A percentile compares a stretch with the other conserved stretches of the same genome.
phyloP scores from a whole-genome alignment of 1,284 basidiomycete species.

The Caloboletus inedulis region DNA sequence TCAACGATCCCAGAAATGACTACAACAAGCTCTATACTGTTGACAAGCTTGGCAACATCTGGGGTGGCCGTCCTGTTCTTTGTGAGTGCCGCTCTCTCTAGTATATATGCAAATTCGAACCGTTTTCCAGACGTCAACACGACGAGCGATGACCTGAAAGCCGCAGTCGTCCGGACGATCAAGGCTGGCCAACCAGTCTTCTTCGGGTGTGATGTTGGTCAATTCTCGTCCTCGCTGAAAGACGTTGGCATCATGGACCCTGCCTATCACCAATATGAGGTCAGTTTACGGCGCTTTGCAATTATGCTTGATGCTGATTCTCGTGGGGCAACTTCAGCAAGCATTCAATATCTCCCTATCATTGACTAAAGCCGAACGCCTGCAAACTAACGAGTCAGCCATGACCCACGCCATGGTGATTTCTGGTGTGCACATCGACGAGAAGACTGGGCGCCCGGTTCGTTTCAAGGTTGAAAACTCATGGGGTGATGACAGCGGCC shows the following conservation, averaged over 20 bases:
- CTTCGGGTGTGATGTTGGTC: conserved; percentile 89
- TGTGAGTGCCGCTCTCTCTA: conserved; percentile 48
- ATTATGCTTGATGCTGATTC: not conserved
- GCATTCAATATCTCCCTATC: conserved; percentile 58
- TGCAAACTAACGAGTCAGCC: conserved; percentile 76
- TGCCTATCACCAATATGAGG: conserved; percentile 78
- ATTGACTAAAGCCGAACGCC: conserved; percentile 81
- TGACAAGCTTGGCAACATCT: conserved; percentile 88
- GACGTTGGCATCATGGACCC: conserved; percentile 83
- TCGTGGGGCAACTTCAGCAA: conserved; percentile 34
- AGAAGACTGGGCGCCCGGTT: conserved; percentile 64
- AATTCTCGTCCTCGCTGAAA: conserved; percentile 73
- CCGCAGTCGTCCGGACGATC: conserved; percentile 78
- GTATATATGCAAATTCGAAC: not conserved
- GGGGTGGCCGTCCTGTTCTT: conserved; percentile 78
- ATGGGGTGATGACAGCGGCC: conserved; percentile 81
- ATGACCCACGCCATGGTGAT: conserved; percentile 98
- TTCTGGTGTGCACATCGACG: conserved; percentile 85
- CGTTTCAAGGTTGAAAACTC: conserved; percentile 96
- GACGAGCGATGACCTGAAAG: conserved; percentile 76
- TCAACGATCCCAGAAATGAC: conserved; percentile 90
- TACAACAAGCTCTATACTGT: conserved; percentile 89
- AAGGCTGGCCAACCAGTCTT: conserved; percentile 91
- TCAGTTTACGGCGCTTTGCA: conserved; percentile 27
- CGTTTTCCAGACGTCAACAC: conserved; percentile 81